Percentiles rank a stretch among this genome's conserved stretches.
phyloP scores from a whole-genome alignment of 2,329 filamentous ascomycete genomes.

The Colletotrichum sublineola region DNA sequence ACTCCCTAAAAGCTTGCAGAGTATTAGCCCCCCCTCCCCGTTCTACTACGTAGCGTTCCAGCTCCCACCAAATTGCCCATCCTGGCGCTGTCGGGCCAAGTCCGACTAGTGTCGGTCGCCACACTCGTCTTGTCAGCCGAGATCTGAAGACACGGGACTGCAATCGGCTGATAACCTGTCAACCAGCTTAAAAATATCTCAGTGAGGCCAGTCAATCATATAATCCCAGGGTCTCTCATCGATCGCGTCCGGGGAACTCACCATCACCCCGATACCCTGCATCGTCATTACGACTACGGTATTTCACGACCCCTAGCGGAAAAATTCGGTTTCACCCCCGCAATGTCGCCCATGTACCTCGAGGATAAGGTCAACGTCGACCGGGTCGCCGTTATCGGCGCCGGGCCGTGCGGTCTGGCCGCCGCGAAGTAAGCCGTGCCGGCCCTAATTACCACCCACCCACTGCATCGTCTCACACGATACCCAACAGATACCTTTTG shows the following conservation, averaged over 20 bases:
- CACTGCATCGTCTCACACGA: neutral
- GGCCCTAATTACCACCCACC: neutral
- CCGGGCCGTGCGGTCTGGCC: conserved; percentile 76
- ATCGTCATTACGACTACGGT: neutral
- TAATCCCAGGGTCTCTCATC: conserved; percentile 8
- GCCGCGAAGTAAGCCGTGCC: conserved; percentile 59
- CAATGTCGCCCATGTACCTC: conserved; percentile 43
- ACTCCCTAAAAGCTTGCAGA: neutral
- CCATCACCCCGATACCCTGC: conserved; percentile 2
- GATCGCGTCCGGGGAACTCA: neutral
- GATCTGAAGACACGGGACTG: conserved; percentile 18
- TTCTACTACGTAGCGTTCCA: neutral
- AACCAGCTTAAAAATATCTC: neutral
- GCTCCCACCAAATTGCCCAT: conserved; percentile 6
- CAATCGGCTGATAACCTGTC: conserved; percentile 25
- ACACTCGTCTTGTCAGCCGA: neutral
- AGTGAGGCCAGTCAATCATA: conserved; percentile 6
- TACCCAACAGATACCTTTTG: conserved; percentile 70
- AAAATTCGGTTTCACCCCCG: conserved; percentile 1
- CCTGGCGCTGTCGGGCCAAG: conserved; percentile 35
- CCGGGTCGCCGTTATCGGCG: conserved; percentile 78
- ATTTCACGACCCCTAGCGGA: neutral
- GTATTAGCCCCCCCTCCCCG: neutral
- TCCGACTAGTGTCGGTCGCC: conserved; percentile 21
- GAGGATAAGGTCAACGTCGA: conserved; percentile 51